These are phyloP conservation scores for Pulveroboletus sp. DNA, from an alignment of 768 basidiomycete genomes.

Conservation along the genomic window DNA sequence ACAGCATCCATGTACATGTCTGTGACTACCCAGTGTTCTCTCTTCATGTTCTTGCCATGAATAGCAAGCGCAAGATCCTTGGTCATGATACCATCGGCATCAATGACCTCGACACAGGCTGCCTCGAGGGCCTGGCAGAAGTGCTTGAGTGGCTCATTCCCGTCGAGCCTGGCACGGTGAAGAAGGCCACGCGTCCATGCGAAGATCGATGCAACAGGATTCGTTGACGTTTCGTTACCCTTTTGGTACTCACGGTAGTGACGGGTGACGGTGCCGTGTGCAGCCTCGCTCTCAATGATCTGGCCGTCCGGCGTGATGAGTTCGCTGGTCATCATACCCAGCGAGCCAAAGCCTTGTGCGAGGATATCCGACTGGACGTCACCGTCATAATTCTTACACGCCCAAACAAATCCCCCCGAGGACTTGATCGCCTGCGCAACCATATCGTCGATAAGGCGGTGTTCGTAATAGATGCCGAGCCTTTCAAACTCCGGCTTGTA, in stretches of 20 bases:
- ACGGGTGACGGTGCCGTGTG: conserved; percentile 94
- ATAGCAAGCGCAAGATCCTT: conserved; percentile 96
- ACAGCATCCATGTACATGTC: conserved; percentile 92
- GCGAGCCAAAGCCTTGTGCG: conserved; percentile 92
- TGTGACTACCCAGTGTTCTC: conserved; percentile 97
- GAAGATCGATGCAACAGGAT: conserved; percentile 97
- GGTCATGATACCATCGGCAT: conserved; percentile 89
- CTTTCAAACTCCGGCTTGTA: conserved; percentile 72
- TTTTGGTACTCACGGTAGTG: conserved; percentile 98
- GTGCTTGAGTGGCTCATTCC: conserved; percentile 62
- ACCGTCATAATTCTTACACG: conserved; percentile 76
- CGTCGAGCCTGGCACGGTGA: conserved; percentile 90
- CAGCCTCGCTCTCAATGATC: conserved; percentile 92
- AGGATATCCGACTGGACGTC: conserved; percentile 90
- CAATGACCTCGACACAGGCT: conserved; percentile 88
- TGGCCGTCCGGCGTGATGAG: conserved; percentile 92
- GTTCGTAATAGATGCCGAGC: conserved; percentile 84
- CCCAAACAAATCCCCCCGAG: conserved; percentile 84
- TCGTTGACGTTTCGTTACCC: conserved; percentile 96
- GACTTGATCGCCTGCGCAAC: conserved; percentile 98
- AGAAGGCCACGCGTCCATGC: conserved; percentile 96
- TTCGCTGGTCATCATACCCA: conserved; percentile 99
- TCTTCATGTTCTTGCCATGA: conserved; percentile 84
- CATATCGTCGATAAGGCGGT: conserved; percentile 97
- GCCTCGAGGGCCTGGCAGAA: conserved; percentile 82